A percentile compares a stretch with the other conserved stretches of the same genome.
Conservation (phyloP, 148 eudicot species). For the Euryodendron excelsum region DNA sequence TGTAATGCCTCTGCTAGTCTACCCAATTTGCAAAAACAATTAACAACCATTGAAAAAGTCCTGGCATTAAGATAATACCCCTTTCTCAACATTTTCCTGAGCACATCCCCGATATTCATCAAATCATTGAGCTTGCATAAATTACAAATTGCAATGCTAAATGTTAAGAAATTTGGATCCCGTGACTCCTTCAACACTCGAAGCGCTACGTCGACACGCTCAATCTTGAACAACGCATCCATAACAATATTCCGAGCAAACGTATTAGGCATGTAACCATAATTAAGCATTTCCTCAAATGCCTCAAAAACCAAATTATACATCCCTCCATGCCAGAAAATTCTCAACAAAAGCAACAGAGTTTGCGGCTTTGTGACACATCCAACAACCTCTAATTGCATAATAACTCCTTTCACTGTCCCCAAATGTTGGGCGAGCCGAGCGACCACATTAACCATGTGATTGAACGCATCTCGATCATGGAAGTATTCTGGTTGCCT, state of each 20-base stretch:
- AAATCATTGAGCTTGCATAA: slow-evolving; percentile 46
- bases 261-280: slow-evolving; percentile 41
- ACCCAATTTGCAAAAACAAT: slow-evolving; percentile 45
- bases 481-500: slow-evolving; percentile 50
- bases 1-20: slow-evolving; percentile 35
- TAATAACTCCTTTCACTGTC: slow-evolving; percentile 23
- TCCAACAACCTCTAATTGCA: slow-evolving; percentile 30
- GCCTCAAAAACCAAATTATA: slow-evolving; percentile 37
- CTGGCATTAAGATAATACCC: slow-evolving; percentile 38
- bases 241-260: slow-evolving; percentile 43
- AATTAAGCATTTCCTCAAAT: slow-evolving; percentile 32
- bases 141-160: slow-evolving; percentile 41
- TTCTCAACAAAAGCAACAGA: slow-evolving; percentile 44
- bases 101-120: slow-evolving; percentile 27
- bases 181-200: slow-evolving; percentile 25
- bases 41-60: slow-evolving; percentile 33
- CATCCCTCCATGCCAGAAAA: slow-evolving; percentile 49
- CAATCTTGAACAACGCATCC: slow-evolving; percentile 45
- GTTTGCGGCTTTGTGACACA: slow-evolving; percentile 45
- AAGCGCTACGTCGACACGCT: slow-evolving; percentile 30
- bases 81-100: slow-evolving; percentile 34
- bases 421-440: slow-evolving; percentile 27
- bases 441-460: slow-evolving; percentile 33
- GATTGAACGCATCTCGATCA: slow-evolving; percentile 29
- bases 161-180: slow-evolving; percentile 42